phyloP scores from a whole-genome alignment of 805 yeast species.

The Saccharomycopsis microspora region DNA sequence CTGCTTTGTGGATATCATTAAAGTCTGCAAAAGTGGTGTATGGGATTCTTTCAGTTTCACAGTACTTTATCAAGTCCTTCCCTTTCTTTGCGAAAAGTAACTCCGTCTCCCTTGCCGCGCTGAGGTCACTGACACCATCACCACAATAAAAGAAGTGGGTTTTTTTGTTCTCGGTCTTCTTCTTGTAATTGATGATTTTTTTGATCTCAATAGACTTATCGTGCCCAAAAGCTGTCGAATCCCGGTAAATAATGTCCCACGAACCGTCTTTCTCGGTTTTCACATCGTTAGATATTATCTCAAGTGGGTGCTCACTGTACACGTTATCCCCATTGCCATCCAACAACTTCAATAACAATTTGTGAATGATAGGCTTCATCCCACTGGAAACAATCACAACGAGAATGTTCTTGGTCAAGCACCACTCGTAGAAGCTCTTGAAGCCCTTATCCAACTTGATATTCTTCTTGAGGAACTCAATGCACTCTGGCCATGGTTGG shows the following conservation, averaged over 20 bases:
- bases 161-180: constrained; percentile 23
- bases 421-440: constrained; percentile 70
- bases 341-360: constrained; percentile 50
- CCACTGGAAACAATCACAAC: constrained; percentile 85
- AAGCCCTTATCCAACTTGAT: constrained; percentile 87
- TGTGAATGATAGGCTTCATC: constrained; percentile 84
- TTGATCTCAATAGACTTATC: constrained; percentile 81
- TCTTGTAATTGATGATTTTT: constrained; percentile 23
- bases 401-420: constrained; percentile 60
- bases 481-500: constrained; percentile 73
- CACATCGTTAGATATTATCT: constrained; percentile 76
- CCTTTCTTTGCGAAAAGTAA: constrained; percentile 89
- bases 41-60: constrained; percentile 71
- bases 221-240: constrained; percentile 86
- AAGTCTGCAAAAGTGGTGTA: constrained; percentile 75
- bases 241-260: constrained; percentile 83
- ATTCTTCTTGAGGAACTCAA: constrained; percentile 52
- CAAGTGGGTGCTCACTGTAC: constrained; percentile 36
- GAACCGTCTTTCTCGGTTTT: constrained; percentile 31
- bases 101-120: constrained; percentile 94
- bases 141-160: constrained; percentile 77
- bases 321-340: constrained; percentile 64
- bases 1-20: constrained; percentile 36
- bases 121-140: constrained; percentile 92
- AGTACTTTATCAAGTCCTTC: constrained; percentile 76